Conservation (phyloP, 1,284 basidiomycete species). For the Tilletia caries region DNA sequence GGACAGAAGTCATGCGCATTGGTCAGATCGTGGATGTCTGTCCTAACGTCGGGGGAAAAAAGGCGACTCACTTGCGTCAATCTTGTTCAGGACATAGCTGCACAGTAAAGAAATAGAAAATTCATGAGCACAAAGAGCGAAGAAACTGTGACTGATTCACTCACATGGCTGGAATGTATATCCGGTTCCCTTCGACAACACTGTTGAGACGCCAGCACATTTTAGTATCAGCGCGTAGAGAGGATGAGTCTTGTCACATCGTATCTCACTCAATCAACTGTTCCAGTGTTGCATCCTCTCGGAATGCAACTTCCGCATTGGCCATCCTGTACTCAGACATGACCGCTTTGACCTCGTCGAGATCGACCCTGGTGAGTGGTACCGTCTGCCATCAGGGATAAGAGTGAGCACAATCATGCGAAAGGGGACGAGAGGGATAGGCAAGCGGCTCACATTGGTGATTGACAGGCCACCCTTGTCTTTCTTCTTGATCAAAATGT, state of each 20-base stretch:
- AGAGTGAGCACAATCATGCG: neutral
- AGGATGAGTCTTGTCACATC: neutral
- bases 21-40: neutral
- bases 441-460: slow-evolving; percentile 35
- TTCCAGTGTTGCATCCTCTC: slow-evolving; percentile 87
- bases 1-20: neutral
- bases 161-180: slow-evolving; percentile 61
- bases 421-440: neutral
- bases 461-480: slow-evolving; percentile 74
- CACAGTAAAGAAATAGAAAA: too few relatives aligned
- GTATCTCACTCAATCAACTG: slow-evolving; percentile 72
- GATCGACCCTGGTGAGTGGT: slow-evolving; percentile 91
- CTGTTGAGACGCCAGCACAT: neutral
- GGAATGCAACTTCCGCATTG: slow-evolving; percentile 90
- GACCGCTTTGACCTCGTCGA: slow-evolving; percentile 94
- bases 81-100: slow-evolving; percentile 62
- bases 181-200: slow-evolving; percentile 61
- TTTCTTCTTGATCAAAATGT: slow-evolving; percentile 75
- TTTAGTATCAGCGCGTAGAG: neutral
- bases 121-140: too few relatives aligned
- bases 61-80: slow-evolving; percentile 61
- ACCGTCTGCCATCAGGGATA: slow-evolving; percentile 82
- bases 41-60: neutral
- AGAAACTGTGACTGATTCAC: neutral
- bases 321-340: slow-evolving; percentile 82